Evolutionary conservation across 2,329 filamentous ascomycete species (phyloP).

Genomic region (Scolecobasidium constrictum): DNA sequence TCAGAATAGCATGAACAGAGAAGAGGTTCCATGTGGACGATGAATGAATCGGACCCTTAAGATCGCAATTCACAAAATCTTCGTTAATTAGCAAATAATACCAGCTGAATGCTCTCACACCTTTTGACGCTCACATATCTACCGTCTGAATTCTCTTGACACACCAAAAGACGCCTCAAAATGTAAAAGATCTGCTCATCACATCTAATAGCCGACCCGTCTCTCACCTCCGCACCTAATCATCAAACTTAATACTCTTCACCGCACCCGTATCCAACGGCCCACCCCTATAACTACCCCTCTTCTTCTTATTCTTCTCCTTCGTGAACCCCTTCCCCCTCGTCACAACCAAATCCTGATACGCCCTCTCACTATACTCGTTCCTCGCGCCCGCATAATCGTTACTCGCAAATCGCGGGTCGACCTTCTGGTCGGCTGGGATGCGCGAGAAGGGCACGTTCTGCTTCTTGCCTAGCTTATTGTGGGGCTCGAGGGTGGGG

Average conservation of each 20-base stretch:
- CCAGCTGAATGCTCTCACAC: too few relatives aligned
- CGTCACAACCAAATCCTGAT: slow-evolving; percentile 79
- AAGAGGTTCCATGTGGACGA: too few relatives aligned
- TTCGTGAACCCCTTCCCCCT: slow-evolving; percentile 97
- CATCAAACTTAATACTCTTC: slow-evolving; percentile 90
- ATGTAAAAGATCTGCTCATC: too few relatives aligned
- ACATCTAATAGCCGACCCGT: too few relatives aligned
- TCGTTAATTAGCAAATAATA: too few relatives aligned
- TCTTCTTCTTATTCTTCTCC: slow-evolving; percentile 87
- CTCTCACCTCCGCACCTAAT: too few relatives aligned
- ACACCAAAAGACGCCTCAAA: too few relatives aligned
- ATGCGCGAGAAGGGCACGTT: slow-evolving; percentile 70
- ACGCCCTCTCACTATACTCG: slow-evolving; percentile 80
- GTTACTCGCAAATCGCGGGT: slow-evolving; percentile 64
- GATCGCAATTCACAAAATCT: too few relatives aligned
- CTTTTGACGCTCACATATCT: too few relatives aligned
- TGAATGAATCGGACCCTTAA: too few relatives aligned
- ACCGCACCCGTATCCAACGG: slow-evolving; percentile 71
- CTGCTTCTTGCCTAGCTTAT: slow-evolving; percentile 21
- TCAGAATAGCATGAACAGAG: too few relatives aligned
- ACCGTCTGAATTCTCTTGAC: too few relatives aligned
- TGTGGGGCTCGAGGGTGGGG: slow-evolving; percentile 16
- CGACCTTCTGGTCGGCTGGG: slow-evolving; percentile 55
- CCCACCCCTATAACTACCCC: slow-evolving; percentile 82
- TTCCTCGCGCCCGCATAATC: slow-evolving; percentile 67